phyloP scores from a whole-genome alignment of 2,329 filamentous ascomycete genomes.

The Penicillium olsonii region DNA sequence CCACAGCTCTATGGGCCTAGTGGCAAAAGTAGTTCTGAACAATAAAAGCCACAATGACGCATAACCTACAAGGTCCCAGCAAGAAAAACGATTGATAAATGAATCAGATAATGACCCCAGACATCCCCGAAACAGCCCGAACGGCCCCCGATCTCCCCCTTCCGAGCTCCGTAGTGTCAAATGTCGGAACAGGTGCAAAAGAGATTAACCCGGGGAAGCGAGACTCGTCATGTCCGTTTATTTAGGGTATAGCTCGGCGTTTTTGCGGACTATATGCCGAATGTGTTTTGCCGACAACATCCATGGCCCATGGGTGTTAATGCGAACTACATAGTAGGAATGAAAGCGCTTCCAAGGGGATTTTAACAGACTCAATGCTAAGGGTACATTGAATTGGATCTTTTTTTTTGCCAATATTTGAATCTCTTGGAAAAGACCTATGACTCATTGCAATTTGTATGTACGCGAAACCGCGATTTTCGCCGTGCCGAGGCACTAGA shows the following conservation, averaged over 20 bases:
- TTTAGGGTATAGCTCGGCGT: neutral
- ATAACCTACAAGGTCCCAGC: neutral
- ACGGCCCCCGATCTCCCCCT: slow-evolving; percentile 4
- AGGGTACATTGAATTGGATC: no score
- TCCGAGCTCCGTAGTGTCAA: neutral
- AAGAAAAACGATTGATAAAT: slow-evolving; percentile 5
- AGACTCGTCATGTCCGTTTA: neutral
- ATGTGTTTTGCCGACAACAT: neutral
- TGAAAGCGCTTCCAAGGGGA: no score
- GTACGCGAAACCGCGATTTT: neutral
- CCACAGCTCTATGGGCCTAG: neutral
- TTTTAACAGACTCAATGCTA: no score
- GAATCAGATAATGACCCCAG: slow-evolving; percentile 8
- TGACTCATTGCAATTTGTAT: neutral
- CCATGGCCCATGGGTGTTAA: neutral
- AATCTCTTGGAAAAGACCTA: no score
- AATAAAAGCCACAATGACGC: neutral
- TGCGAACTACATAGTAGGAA: neutral
- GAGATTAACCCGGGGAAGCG: neutral
- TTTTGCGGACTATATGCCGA: neutral
- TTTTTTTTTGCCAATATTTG: no score
- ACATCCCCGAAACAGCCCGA: slow-evolving; percentile 6
- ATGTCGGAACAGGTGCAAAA: neutral
- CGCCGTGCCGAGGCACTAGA: neutral
- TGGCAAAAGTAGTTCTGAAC: neutral